Evolutionary conservation across 73 alveolate species (phyloP), one percentile per base, ranked within the genome.

Genomic region (Blepharisma japonicum): DNA sequence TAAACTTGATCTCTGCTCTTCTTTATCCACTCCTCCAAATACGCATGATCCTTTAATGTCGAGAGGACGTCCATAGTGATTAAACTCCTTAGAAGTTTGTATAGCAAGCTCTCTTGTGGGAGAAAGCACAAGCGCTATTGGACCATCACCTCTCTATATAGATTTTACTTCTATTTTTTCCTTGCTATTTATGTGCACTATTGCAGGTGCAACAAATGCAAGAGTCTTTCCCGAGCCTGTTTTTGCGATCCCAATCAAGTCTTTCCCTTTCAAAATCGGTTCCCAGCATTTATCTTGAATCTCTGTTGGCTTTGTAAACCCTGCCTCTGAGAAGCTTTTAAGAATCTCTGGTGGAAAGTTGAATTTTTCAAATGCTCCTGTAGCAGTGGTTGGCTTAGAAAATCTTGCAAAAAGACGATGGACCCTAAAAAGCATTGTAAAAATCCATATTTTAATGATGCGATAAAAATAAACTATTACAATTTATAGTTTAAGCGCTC

Each of bases 221-320:
- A 95, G 86, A 25, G 99, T 95, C 83, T 95, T 95, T 7, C 99
- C 99, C 25, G 97, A 87, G 5, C 99, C 99, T 6, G 99, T 95
- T 71, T 95, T 89, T 5, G 98, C 96, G 47, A 95, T 91, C 23
- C 99, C 99, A 20, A 95, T 85, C 32, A 94, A 84, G 84, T 95
- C 99, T 68, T 90, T 86, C 6, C 99, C 99, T 50, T 93, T 79
- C 85, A 95, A 85, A 48, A 89, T 86, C 23, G 89, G 77, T 6
- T 98, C 98, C 66, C 95, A 83, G 5, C 97, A 92, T 61, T 61
- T n/a, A 61, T 39, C 11, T 25, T 61, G 74, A 20, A 61, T 61
- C 47, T n/a, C 18, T 18, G 74, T 61, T 8, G 74, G 74, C 47
- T 25, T 61, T 9, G 47, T 39, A 25, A 61, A 61, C 79, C 85